Conservation (phyloP, 2,329 filamentous ascomycete species). For the Pseudogymnoascus sp. region DNA sequence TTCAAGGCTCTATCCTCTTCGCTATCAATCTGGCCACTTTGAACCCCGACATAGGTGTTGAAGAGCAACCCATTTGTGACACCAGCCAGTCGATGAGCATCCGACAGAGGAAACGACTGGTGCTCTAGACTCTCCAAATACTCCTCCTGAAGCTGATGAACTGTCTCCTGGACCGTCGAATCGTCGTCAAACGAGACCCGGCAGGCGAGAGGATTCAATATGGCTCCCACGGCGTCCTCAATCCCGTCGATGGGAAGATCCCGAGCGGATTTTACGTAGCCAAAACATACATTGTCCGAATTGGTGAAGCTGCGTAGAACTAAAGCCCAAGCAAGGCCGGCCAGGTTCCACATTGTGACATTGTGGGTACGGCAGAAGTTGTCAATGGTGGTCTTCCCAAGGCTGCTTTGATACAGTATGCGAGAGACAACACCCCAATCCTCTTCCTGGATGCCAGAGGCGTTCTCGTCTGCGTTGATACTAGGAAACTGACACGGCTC, state of each 20-base stretch:
- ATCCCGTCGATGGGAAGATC: slow-evolving; percentile 39
- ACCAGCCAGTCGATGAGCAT: slow-evolving; percentile 28
- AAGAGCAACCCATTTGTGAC: slow-evolving; percentile 16
- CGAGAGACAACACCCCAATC: not conserved
- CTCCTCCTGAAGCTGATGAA: slow-evolving; percentile 11
- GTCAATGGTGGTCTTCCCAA: not conserved
- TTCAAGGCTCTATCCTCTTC: not conserved
- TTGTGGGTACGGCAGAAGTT: not conserved
- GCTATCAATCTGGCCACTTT: not conserved
- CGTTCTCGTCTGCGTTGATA: slow-evolving; percentile 14
- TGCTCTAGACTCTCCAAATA: slow-evolving; percentile 29
- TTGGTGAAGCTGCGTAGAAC: slow-evolving; percentile 20
- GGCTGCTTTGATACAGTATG: not conserved
- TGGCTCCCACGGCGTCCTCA: slow-evolving; percentile 31
- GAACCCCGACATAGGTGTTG: slow-evolving; percentile 15
- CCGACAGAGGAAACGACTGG: slow-evolving; percentile 35
- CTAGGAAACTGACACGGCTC: slow-evolving; percentile 40
- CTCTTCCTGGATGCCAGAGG: not conserved
- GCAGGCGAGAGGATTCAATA: slow-evolving; percentile 34
- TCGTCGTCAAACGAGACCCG: slow-evolving; percentile 10
- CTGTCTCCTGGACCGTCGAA: not conserved
- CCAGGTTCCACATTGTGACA: not conserved
- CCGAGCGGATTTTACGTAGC: slow-evolving; percentile 33
- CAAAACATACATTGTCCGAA: slow-evolving; percentile 33
- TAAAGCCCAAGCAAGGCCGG: slow-evolving; percentile 26